Conservation (phyloP, 495 filamentous ascomycete genomes). For the Aspergillus olivimuriae region DNA sequence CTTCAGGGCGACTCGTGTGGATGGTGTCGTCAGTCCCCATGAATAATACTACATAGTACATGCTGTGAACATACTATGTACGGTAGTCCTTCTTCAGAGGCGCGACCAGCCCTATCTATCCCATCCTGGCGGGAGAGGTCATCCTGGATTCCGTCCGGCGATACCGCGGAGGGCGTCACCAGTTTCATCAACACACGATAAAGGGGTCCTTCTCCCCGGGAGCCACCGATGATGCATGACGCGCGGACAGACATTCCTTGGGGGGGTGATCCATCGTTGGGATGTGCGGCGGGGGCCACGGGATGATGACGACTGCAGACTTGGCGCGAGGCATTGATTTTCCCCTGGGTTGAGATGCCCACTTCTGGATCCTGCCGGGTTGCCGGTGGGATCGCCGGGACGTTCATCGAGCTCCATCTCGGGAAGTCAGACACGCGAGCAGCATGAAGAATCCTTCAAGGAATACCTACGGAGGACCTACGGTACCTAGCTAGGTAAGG, state of each 20-base stretch:
- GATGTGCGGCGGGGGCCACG: slow-evolving; percentile 6
- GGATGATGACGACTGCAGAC: slow-evolving; percentile 10
- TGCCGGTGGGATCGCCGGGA: no score
- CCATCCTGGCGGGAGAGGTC: background rate
- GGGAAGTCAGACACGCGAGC: no score
- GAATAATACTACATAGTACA: slow-evolving; percentile 1
- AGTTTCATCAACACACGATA: background rate
- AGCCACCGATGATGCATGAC: slow-evolving; percentile 3
- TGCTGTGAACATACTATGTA: no score
- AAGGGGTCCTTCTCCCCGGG: background rate
- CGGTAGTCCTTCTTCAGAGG: background rate
- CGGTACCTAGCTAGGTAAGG: no score
- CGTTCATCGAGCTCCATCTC: no score
- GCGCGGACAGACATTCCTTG: slow-evolving; percentile 4
- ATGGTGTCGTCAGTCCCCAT: no score
- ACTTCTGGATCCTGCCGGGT: background rate
- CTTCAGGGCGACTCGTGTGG: slow-evolving; percentile 1
- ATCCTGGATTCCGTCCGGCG: background rate
- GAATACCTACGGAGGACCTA: no score
- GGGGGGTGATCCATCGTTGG: slow-evolving; percentile 1
- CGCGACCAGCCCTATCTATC: slow-evolving; percentile 1
- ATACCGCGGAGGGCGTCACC: background rate
- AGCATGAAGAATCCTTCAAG: no score
- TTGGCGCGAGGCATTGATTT: background rate
- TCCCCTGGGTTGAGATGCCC: background rate